Evolutionary conservation across 192 early-diverging fungal species (phyloP), one percentile per base, ranked within the genome.

Genomic region (Mortierella claussenii): DNA sequence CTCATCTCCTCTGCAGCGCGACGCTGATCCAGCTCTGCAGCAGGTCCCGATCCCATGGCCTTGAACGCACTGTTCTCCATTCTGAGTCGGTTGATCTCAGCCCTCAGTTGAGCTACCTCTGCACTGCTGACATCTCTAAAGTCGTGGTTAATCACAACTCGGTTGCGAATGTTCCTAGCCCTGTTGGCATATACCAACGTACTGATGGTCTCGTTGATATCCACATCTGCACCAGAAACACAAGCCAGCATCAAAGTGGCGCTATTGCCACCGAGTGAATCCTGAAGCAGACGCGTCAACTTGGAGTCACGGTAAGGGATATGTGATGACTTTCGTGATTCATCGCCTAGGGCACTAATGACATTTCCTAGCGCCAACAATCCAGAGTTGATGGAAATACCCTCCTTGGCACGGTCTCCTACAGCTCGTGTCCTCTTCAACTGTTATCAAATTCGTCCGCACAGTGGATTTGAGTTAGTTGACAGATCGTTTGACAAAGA

Each of bases 281-380:
- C 97, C 79, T 98, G 96, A 62, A 99, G 91, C 82, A 99, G 87
- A n/a, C 96, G 88, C 0, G 98, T 99, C 23, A 99, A 82, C 80
- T 99, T 99, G 18, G 91, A 93, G 78, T 99, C 97, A 71, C 98
- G 91, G 66, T 98, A 99, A 15, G 98, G 98, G 12, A 99, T 88
- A 59, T 98, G 95, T 9, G 84, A 80, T 4, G 79, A 82, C 28
- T 82, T 81, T 32, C 88, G 82, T 15, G 85, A 36, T 49, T 88
- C 81, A 63, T 97, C 97, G 32, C 95, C 95, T 17, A 99, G 86
- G 2, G 97, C 98, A 21, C 90, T 92, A 43, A 99, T 99, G 15
- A 96, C 96, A 81, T 98, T 99, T 30, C 97, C 97, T 9, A 99
- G 88, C 4, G 97, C 96, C 46, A 98, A 79, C 30, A 98, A 83